Conservation (phyloP, 2,329 filamentous ascomycete species). For the Pyrenochaeta sp. region DNA sequence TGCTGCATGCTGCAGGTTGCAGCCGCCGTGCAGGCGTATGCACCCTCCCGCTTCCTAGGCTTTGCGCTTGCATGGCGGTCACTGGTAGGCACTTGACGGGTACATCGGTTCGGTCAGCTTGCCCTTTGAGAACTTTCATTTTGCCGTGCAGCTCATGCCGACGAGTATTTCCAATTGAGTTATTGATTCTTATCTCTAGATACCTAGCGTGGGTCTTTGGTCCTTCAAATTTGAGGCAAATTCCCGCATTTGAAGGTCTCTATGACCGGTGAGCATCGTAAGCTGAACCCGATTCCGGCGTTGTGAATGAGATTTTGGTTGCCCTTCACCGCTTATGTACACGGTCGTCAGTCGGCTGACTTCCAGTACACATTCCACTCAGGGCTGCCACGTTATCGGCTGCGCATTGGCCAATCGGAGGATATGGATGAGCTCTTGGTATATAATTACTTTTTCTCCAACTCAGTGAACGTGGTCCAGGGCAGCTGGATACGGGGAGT, state of each 20-base stretch:
- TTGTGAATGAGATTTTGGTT: background rate
- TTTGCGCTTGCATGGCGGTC: background rate
- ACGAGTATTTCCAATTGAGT: no score
- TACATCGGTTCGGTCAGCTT: no score
- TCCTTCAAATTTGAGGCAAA: no score
- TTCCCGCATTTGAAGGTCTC: background rate
- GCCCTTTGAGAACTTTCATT: no score
- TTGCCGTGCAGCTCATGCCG: no score
- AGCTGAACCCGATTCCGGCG: conserved; percentile 2
- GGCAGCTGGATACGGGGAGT: background rate
- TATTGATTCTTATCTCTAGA: no score
- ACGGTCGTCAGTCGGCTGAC: conserved; percentile 4
- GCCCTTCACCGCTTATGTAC: conserved; percentile 2
- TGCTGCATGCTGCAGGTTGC: background rate
- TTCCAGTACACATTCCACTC: conserved; percentile 5
- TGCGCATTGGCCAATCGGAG: conserved; percentile 9
- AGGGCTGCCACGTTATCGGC: conserved; percentile 14
- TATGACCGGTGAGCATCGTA: conserved; percentile 2
- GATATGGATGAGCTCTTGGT: background rate
- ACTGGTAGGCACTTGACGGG: no score
- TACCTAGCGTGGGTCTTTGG: no score
- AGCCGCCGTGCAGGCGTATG: conserved; percentile 5
- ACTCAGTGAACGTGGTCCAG: conserved; percentile 3
- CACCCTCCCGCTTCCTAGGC: conserved; percentile 6
- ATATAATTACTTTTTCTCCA: conserved; percentile 8